phyloP scores from a whole-genome alignment of 768 basidiomycete genomes.

The Rhizopogon roseolus region DNA sequence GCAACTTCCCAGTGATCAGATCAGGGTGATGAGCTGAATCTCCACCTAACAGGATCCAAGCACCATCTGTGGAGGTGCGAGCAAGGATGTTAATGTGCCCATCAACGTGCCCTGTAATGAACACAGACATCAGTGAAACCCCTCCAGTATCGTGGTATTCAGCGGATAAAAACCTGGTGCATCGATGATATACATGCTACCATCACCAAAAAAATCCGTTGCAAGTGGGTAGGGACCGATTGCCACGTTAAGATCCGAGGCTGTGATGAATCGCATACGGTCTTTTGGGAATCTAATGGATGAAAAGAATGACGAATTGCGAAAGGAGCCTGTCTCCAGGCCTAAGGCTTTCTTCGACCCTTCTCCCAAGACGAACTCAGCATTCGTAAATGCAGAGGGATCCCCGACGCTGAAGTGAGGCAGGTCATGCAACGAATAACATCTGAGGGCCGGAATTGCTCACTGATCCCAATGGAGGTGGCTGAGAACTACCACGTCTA shows the following conservation, averaged over 20 bases:
- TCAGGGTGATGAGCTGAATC: constrained; percentile 51
- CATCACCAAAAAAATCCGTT: constrained; percentile 49
- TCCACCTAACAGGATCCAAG: constrained; percentile 48
- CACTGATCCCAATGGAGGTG: constrained; percentile 47
- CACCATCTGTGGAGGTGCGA: constrained; percentile 45
- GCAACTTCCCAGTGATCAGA: constrained; percentile 36
- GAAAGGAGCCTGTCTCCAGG: constrained; percentile 31
- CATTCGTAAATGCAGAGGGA: constrained; percentile 34
- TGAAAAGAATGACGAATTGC: constrained; percentile 26
- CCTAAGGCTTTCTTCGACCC: constrained; percentile 20
- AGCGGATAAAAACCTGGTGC: constrained; percentile 27
- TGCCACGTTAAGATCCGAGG: constrained; percentile 26
- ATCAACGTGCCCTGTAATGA: constrained; percentile 33
- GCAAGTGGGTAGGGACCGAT: constrained; percentile 45
- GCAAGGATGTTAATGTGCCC: constrained; percentile 49
- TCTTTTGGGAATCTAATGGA: constrained; percentile 28
- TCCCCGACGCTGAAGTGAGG: constrained; percentile 45
- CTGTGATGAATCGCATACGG: constrained; percentile 29
- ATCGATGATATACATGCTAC: constrained; percentile 51
- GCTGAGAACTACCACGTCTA: constrained; percentile 40
- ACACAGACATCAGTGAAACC: not conserved
- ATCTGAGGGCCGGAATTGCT: constrained; percentile 40
- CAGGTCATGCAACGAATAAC: constrained; percentile 26
- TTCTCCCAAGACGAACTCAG: constrained; percentile 41
- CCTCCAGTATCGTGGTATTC: no score